A percentile compares a stretch with the other conserved stretches of the same genome.
These are phyloP conservation scores for Epichloe scottii DNA, from an alignment of 2,329 filamentous ascomycete species.

Conservation along the genomic window DNA sequence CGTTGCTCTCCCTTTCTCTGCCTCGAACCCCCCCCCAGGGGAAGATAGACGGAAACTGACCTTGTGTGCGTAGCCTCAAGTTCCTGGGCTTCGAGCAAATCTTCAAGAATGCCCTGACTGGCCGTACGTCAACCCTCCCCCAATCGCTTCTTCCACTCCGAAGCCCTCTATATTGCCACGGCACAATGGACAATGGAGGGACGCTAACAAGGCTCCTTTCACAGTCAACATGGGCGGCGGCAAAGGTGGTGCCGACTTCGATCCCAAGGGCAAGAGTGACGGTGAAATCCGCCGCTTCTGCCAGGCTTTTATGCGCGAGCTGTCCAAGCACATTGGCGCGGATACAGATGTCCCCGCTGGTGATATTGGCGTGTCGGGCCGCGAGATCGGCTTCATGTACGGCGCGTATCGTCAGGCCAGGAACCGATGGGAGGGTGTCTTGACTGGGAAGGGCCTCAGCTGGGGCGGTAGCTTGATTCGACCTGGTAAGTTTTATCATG, in stretches of 20 bases:
- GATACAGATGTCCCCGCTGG: conserved; percentile 94
- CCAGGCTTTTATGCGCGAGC: conserved; percentile 88
- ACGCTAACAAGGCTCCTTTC: not conserved
- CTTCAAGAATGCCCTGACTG: conserved; percentile 98
- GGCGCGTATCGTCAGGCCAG: conserved; percentile 80
- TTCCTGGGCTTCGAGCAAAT: conserved; percentile 99
- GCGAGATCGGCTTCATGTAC: conserved; percentile 92
- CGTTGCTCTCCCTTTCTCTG: conserved; percentile 8
- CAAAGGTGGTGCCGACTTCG: conserved; percentile 96
- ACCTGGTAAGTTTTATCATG: conserved; percentile 34
- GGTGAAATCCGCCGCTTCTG: conserved; percentile 97
- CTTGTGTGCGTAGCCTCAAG: conserved; percentile 50
- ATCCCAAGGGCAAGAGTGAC: conserved; percentile 97
- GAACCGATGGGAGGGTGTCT: conserved; percentile 89
- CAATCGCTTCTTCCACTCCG: not conserved
- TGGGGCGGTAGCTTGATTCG: conserved; percentile 94
- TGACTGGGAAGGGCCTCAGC: conserved; percentile 86
- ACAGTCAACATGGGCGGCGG: conserved; percentile 71
- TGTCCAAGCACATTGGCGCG: conserved; percentile 90
- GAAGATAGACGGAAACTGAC: not conserved
- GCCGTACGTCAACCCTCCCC: conserved; percentile 46
- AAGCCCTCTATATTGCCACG: not conserved
- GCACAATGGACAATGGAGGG: too few relatives aligned
- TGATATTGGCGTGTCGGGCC: conserved; percentile 86
- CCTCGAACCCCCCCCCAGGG: too few relatives aligned